Evolutionary conservation across 768 basidiomycete genomes (phyloP).

Genomic region (Hericium erinaceus): DNA sequence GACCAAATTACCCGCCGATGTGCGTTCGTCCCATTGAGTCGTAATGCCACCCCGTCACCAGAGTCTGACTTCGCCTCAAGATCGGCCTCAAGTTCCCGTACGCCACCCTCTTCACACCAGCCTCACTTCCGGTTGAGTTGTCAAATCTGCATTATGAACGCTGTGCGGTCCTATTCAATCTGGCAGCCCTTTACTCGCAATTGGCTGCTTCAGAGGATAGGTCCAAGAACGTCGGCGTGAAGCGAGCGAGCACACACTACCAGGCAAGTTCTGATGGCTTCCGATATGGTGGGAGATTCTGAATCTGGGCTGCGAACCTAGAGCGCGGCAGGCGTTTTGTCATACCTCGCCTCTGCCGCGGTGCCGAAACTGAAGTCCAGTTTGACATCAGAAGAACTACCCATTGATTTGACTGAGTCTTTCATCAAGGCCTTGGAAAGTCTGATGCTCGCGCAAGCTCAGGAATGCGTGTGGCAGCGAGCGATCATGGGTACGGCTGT

Average conservation of each 20-base stretch:
- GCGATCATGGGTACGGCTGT: constrained; percentile 60
- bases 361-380: constrained; percentile 40
- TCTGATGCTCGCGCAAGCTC: constrained; percentile 88
- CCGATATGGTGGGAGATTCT: too few relatives aligned
- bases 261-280: constrained; percentile 37
- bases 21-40: constrained; percentile 25
- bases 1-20: constrained; percentile 80
- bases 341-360: constrained; percentile 45
- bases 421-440: constrained; percentile 58
- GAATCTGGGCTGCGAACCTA: constrained; percentile 15
- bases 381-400: constrained; percentile 39
- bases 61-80: constrained; percentile 25
- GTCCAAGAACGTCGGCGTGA: constrained; percentile 69
- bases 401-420: constrained; percentile 55
- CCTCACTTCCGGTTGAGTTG: constrained; percentile 49
- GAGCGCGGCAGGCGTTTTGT: constrained; percentile 69
- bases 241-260: constrained; percentile 60
- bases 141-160: constrained; percentile 78
- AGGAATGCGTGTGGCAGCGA: constrained; percentile 95
- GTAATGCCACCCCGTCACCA: constrained; percentile 1
- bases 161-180: constrained; percentile 71
- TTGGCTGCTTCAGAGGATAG: constrained; percentile 67
- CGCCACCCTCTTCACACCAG: constrained; percentile 56
- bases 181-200: constrained; percentile 79
- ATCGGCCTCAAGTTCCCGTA: constrained; percentile 69